Base-by-base conservation (phyloP, 1,139 yeast genomes). In the Hemisphaericaspora subhashii region DNA sequence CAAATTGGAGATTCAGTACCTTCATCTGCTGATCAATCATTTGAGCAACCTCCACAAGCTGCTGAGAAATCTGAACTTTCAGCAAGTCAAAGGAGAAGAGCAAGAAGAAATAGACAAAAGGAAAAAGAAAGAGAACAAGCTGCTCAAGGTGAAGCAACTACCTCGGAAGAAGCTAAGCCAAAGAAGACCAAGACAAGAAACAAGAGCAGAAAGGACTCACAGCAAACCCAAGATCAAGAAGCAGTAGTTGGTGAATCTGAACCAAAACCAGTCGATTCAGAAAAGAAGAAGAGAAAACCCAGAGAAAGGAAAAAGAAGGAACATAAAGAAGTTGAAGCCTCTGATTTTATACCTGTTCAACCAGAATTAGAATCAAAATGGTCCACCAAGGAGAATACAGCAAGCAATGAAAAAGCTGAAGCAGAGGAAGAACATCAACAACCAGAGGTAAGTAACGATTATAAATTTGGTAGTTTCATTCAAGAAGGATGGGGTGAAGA, bases 401-500 rank as follows among this genome's bases (percentile, higher is more conserved):
- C 14, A 12, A n/a, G n/a, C n/a, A n/a, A 27, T 16, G 16, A 27
- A 9, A 9, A 12, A n/a, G n/a, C n/a, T n/a, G n/a, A 18, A 31
- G n/a, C 13, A 11, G 11, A 16, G 11, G 32, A 13, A 14, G 22
- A 21, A 29, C 15, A 24, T 12, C 14, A 9, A 5, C 27, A 24
- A 24, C 27, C 14, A 24, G 23, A 16, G 18, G 31, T n/a, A 16
- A 34, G 32, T 17, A 21, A 13, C 7, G 18, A 29, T 17, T 29
- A 17, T 18, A 5, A 23, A 14, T 33, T 33, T 33, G 36, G 36
- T 27, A n/a, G 15, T n/a, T 29, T 28, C 22, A 34, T 34, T 13
- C 32, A 34, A 34, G 28, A 34, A 11, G 36, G 36, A 10, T 34
- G 32, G 36, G 36, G 36, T 15, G 31, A 26, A 18, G 32, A 29